phyloP scores from a whole-genome alignment of 2,329 filamentous ascomycete species.

The Ophiostoma angusticollis region DNA sequence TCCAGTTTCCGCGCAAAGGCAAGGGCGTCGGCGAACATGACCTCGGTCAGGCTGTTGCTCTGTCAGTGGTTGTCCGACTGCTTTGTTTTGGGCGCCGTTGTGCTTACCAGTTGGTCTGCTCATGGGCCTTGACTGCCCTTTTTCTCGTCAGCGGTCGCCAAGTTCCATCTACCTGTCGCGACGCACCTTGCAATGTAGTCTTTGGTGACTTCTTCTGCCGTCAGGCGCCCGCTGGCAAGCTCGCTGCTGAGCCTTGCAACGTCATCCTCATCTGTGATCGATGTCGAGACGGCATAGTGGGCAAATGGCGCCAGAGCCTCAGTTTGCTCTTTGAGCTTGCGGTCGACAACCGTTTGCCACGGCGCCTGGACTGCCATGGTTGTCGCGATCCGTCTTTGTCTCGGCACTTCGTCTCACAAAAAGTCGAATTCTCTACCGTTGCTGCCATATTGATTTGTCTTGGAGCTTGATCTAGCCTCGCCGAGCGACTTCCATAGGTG shows the following conservation, averaged over 20 bases:
- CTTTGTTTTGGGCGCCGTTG: too few species aligned
- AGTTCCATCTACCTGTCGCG: neutral
- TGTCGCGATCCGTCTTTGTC: too few species aligned
- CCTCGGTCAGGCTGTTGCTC: conserved; percentile 25
- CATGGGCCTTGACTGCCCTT: neutral
- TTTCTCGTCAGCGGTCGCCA: neutral
- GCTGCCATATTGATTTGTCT: too few species aligned
- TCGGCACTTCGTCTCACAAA: neutral
- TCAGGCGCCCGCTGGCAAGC: neutral
- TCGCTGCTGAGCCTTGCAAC: neutral
- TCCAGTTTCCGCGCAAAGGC: conserved; percentile 21
- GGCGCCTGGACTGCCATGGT: neutral
- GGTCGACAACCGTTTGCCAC: conserved; percentile 6
- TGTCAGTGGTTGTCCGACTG: neutral
- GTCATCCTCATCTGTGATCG: neutral
- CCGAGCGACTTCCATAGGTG: too few species aligned
- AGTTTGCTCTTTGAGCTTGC: conserved; percentile 1
- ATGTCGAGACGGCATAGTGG: neutral
- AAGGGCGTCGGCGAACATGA: conserved; percentile 23
- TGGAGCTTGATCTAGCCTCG: too few species aligned
- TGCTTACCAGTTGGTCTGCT: conserved; percentile 5
- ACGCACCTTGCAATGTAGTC: conserved; percentile 6
- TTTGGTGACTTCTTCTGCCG: neutral
- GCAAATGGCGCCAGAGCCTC: neutral
- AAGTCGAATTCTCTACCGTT: too few species aligned